Evolutionary conservation across 2,329 filamentous ascomycete species (phyloP).

Genomic region (Cladosporium oxysporum): DNA sequence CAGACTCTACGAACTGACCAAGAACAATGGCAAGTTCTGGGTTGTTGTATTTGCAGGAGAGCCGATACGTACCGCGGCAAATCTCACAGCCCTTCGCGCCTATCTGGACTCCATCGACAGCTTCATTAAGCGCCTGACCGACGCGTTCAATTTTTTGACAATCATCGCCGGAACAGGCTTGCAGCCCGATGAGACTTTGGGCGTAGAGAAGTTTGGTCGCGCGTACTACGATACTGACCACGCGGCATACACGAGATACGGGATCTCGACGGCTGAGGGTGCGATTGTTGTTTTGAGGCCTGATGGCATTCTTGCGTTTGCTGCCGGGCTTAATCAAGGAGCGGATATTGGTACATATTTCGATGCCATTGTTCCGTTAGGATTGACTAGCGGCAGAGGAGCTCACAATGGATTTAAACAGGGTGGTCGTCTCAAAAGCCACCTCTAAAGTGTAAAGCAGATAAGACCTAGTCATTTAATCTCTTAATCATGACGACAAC

Average conservation of each 20-base stretch:
- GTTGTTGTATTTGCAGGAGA: conserved; percentile 23
- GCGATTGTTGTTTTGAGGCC: conserved; percentile 36
- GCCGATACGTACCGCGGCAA: background rate
- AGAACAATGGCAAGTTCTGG: conserved; percentile 31
- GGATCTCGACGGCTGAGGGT: conserved; percentile 24
- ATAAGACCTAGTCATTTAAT: background rate
- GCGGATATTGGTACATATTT: background rate
- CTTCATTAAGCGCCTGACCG: background rate
- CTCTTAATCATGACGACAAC: no score
- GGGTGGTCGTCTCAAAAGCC: background rate
- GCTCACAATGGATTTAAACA: background rate
- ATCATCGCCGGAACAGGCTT: conserved; percentile 36
- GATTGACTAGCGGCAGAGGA: background rate
- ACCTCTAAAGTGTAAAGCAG: background rate
- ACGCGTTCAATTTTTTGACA: conserved; percentile 30
- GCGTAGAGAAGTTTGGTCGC: conserved; percentile 37
- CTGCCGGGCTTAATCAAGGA: background rate
- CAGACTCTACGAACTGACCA: conserved; percentile 13
- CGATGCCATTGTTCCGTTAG: background rate
- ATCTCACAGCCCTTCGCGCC: background rate
- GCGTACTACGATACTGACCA: conserved; percentile 40
- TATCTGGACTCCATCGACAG: background rate
- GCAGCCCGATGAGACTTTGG: conserved; percentile 40
- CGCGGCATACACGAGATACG: conserved; percentile 39
- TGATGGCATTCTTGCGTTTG: conserved; percentile 33